Evolutionary conservation across 106 monocot genomes (phyloP).

Genomic region (Hemerocallis citrina): DNA sequence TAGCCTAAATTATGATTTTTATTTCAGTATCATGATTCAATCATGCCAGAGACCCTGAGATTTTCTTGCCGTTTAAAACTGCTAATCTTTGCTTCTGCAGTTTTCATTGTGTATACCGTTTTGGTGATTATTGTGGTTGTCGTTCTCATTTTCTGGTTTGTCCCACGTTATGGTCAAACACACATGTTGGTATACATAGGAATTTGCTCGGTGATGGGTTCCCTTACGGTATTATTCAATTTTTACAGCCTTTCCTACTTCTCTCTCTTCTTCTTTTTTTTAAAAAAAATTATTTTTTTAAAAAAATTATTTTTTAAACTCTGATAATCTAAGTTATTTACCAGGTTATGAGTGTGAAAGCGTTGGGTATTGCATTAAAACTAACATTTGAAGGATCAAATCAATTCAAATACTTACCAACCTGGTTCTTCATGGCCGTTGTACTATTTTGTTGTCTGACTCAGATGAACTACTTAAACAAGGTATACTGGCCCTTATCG

Average conservation of each 20-base stretch:
- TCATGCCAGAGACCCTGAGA: no score
- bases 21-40: no score
- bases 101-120: conserved; percentile 19
- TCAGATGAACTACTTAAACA: conserved; percentile 27
- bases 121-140: conserved; percentile 11
- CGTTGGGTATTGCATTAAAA: conserved; percentile 24
- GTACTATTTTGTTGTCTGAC: conserved; percentile 14
- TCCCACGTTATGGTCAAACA: conserved; percentile 21
- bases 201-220: conserved; percentile 33
- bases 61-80: no score
- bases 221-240: conserved; percentile 18
- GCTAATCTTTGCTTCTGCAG: conserved; percentile 13
- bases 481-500: conserved; percentile 21
- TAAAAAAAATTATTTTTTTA: no score
- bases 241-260: background rate
- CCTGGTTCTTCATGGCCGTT: conserved; percentile 18
- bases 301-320: background rate
- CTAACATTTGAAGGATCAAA: conserved; percentile 22
- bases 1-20: no score
- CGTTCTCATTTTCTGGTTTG: conserved; percentile 14
- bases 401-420: conserved; percentile 24
- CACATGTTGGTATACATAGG: conserved; percentile 21
- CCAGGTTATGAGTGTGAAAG: conserved; percentile 33
- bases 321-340: background rate
- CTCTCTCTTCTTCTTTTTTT: no score